Base-by-base conservation (phyloP, 2,329 filamentous ascomycete genomes). In the Zalaria obscura region DNA sequence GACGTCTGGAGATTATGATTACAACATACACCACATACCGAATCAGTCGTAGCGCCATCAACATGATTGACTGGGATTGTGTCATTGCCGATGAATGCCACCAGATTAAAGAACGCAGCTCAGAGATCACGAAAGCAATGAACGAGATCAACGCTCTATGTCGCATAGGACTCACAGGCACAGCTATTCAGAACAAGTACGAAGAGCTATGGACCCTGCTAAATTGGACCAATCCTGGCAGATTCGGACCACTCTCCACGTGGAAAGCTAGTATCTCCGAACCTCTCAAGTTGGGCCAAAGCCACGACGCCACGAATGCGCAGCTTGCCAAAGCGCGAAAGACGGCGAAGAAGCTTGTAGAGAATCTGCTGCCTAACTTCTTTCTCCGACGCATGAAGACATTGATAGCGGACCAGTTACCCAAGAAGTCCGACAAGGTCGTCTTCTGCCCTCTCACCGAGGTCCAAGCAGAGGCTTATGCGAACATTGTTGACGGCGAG, bases 141-240 rank as follows among this genome's bases (percentile, higher is more conserved):
- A 83, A 86, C 52, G 76, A 88, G 46, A 69, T 96, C 50, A 98
- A 98, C 52, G 78, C 88, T 0, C 72, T 96, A 2, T 96, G 91
- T 55, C 76, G 91, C 29, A 88, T 98, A 46, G 91, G 91, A 0
- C 69, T 98, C 5, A 96, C 88, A 0, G 91, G 91, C 2, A 98
- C 91, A 0, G 89, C 89, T 0, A 95, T 98, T 36, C 91, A 98
- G 57, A 98, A 98, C 60, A 91, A 85, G 50, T 98, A 98, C 57
- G 86, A 95, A 56, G 91, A 98, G 59, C 71, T 98, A 1, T 98
- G 89, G 89, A 93, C 87, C 0, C 68, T 98, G 0, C 68, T 98
- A 3, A 93, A 98, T 57, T 98, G 91, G 91, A 88, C 87, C 0
- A 91, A 93, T 51, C 91, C 91, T 0, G 89, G 87, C 0, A 63